Conservation (phyloP, 163 green algal species). For the Scenedesmus sp. region DNA sequence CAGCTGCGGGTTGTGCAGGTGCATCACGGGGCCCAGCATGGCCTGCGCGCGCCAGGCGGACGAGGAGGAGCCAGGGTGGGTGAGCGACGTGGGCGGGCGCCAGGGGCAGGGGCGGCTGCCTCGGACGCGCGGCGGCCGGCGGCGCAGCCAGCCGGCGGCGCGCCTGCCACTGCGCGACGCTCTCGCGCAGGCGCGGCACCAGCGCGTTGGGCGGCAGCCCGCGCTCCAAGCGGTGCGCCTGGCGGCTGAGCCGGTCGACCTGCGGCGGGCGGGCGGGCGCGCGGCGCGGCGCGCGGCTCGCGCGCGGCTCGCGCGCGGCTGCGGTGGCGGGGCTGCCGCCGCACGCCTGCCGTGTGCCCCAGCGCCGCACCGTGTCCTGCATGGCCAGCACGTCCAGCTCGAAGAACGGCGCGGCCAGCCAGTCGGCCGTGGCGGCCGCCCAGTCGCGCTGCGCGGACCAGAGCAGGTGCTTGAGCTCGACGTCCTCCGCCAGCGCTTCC, state of each 20-base stretch:
- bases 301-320: too few relatives aligned
- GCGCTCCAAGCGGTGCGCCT: conserved; percentile 56
- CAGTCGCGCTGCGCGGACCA: conserved; percentile 64
- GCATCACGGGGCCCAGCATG: conserved; percentile 10
- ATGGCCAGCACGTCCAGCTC: conserved; percentile 59
- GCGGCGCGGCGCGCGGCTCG: too few relatives aligned
- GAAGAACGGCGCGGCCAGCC: conserved; percentile 58
- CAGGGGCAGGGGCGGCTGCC: too few relatives aligned
- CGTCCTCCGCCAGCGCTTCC: conserved; percentile 45
- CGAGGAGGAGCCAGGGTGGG: too few relatives aligned
- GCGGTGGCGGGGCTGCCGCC: too few relatives aligned
- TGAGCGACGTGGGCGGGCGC: too few relatives aligned
- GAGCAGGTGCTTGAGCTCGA: conserved; percentile 69
- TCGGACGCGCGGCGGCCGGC: too few relatives aligned
- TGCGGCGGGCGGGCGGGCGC: neutral
- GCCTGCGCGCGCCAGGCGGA: conserved; percentile 1
- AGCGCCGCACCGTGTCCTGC: conserved; percentile 65
- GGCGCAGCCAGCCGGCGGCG: conserved; percentile 53
- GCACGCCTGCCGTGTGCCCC: too few relatives aligned
- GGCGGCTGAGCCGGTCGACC: conserved; percentile 17
- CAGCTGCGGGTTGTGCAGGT: conserved; percentile 57
- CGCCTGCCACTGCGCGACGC: conserved; percentile 68
- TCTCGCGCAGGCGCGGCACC: conserved; percentile 59
- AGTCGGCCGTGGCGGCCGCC: conserved; percentile 51
- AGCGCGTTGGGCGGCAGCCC: conserved; percentile 75